phyloP scores from a whole-genome alignment of 129 eudicot genomes.

The Arctium lappa region DNA sequence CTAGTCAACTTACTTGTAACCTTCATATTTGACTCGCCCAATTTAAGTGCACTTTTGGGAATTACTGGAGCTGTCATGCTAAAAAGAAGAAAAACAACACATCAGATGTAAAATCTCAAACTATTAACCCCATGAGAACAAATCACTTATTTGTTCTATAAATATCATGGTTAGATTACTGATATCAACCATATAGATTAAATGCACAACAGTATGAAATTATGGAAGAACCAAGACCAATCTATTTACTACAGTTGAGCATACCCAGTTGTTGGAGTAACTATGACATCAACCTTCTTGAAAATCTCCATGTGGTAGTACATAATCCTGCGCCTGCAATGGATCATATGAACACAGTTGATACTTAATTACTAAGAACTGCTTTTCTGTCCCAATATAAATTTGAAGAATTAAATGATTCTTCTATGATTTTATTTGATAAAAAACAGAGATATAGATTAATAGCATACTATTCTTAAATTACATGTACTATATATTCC shows the following conservation, averaged over 20 bases:
- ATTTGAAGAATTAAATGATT: neutral
- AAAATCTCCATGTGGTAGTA: conserved; percentile 80
- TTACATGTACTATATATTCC: no score
- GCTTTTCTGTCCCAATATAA: neutral
- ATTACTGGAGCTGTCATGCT: conserved; percentile 98
- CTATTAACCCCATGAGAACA: conserved; percentile 6
- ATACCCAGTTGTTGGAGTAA: conserved; percentile 97
- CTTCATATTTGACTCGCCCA: conserved; percentile 79
- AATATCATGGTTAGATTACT: conserved; percentile 13
- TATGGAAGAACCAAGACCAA: neutral
- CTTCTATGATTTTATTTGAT: neutral
- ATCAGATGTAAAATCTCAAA: neutral
- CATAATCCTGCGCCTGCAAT: conserved; percentile 84
- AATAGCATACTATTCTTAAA: neutral
- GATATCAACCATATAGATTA: neutral
- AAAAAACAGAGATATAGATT: neutral
- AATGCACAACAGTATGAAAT: neutral
- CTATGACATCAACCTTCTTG: conserved; percentile 90
- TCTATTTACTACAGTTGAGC: neutral
- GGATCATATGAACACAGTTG: conserved; percentile 2
- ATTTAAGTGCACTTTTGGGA: conserved; percentile 68
- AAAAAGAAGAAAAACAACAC: conserved; percentile 12
- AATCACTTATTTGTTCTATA: neutral
- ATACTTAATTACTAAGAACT: neutral
- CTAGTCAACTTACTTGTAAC: conserved; percentile 59